Evolutionary conservation across 371 early-diverging fungal species (phyloP), one percentile per base, ranked within the genome.

Genomic region (Coemansia sp.): DNA sequence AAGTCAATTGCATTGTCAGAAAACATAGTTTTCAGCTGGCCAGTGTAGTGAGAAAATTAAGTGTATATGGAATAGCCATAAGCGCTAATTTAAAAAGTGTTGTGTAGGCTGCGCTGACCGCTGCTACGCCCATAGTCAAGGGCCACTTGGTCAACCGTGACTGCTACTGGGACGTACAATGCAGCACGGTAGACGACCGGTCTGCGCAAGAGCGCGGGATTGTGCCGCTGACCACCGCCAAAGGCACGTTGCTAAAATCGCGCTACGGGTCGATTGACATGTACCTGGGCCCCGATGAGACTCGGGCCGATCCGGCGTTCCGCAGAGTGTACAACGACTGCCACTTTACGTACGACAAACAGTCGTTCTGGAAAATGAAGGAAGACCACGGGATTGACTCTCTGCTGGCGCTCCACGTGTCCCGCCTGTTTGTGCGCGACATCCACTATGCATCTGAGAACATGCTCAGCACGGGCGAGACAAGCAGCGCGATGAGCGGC

Each of bases 361-460:
- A 88, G 15, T 89, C 93, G n/a, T 92, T 88, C 69, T 73, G 88
- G 53, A 86, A 83, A 40, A 82, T 98, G 67, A 69, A 82, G 52
- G 84, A 87, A 11, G 88, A 85, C 40, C 17, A 23, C 9, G 92
- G 88, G 2, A 86, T 99, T 19, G 99, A 99, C 79, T 86, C 90
- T 28, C 78, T 86, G 60, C 82, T 99, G 29, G 93, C 98, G 13
- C 88, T 84, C 41, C 99, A 99, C 83, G 86, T 96, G 63, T 85
- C 97, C 0, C 96, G 95, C 75, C 83, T 99, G 60, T 98, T 98
- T 73, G 95, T 96, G 60, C 90, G 99, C 24, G 99, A 99, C 77
- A 98, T 76, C 23, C 77, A 76, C 69, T 76, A 59, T 55, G 77
- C 77, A 13, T 63, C 77, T 94, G 52, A 85, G 86, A 13, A 85